Base-by-base conservation (phyloP, 2,329 filamentous ascomycete genomes). In the Endothia cerciana region DNA sequence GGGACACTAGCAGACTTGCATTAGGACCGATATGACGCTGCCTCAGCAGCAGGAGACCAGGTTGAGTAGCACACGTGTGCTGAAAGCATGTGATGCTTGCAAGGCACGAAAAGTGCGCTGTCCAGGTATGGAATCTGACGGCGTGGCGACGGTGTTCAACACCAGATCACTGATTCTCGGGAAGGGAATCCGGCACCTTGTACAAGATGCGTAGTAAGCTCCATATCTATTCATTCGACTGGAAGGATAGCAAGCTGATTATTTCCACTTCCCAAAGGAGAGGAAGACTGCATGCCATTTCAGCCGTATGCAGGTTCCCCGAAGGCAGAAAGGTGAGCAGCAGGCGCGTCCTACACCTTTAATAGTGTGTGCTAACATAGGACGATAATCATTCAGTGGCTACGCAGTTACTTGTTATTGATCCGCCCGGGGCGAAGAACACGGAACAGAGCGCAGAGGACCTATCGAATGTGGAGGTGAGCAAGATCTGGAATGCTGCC, bases 101-200 rank as follows among this genome's bases (percentile, higher is more conserved):
- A 78, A 79, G 69, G 65, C 70, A n/a, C 76, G 78, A 49, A 80
- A 80, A 69, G 78, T 80, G 25, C 76, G 77, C 61, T 80, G 77
- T 68, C 73, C 74, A 25, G 74, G 78, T 79, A 72, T 38, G 25
- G 19, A 56, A 43, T 17, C 17, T 28, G 45, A 4, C 13, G 41
- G 22, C 22, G 25, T n/a, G 41, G n/a, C 49, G 25, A 62, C 40
- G 33, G 61, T 28, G 30, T n/a, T 15, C 30, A 40, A 38, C 7
- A 8, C 22, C 41, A 11, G n/a, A 51, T 38, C 47, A n/a, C 60
- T 64, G 36, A 64, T 7, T 58, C n/a, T 41, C 38, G 2, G 33
- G n/a, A 40, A 69, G 71, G 69, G 11, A 59, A 65, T 36, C 72
- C 72, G 19, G 71, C 69, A 3, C 71, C 72, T 28, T 77, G 75